Conservation (phyloP, 2,329 filamentous ascomycete species). For the Curvularia verruculosa region DNA sequence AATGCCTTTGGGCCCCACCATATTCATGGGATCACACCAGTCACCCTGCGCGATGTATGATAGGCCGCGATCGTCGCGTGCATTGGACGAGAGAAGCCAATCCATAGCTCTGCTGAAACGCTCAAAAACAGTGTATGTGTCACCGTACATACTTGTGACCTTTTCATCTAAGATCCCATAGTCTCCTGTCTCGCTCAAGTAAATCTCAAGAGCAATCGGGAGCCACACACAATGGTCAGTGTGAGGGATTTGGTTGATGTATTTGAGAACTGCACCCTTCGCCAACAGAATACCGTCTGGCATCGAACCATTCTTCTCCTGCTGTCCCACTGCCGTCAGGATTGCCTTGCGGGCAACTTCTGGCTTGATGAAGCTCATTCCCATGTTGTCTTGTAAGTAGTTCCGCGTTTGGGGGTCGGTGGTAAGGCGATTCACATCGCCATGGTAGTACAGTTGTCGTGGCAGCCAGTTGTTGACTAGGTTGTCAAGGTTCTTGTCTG, state of each 20-base stretch:
- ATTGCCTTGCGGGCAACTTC: slow-evolving; percentile 58
- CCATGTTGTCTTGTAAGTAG: slow-evolving; percentile 67
- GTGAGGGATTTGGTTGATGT: slow-evolving; percentile 67
- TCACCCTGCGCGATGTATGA: slow-evolving; percentile 65
- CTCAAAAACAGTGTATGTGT: slow-evolving; percentile 59
- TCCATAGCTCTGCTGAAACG: slow-evolving; percentile 64
- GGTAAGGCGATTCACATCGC: slow-evolving; percentile 64
- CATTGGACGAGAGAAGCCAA: slow-evolving; percentile 55
- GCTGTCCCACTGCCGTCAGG: slow-evolving; percentile 59
- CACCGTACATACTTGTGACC: slow-evolving; percentile 53
- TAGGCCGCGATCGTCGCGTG: slow-evolving; percentile 60
- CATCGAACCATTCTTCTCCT: slow-evolving; percentile 63
- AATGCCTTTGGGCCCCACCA: slow-evolving; percentile 65
- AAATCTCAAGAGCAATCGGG: slow-evolving; percentile 61
- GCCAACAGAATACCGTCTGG: slow-evolving; percentile 62
- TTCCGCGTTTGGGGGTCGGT: slow-evolving; percentile 66
- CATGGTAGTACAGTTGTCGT: slow-evolving; percentile 64
- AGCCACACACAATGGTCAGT: slow-evolving; percentile 67
- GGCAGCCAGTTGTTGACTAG: slow-evolving; percentile 66
- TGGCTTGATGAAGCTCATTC: slow-evolving; percentile 64
- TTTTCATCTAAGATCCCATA: slow-evolving; percentile 57
- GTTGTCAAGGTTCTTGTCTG: slow-evolving; percentile 62
- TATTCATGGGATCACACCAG: slow-evolving; percentile 68
- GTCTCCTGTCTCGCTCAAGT: slow-evolving; percentile 62
- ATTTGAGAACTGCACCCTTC: slow-evolving; percentile 63